Evolutionary conservation across 352 stramenopile genomes (phyloP).

Genomic region (Phytophthora cactorum): DNA sequence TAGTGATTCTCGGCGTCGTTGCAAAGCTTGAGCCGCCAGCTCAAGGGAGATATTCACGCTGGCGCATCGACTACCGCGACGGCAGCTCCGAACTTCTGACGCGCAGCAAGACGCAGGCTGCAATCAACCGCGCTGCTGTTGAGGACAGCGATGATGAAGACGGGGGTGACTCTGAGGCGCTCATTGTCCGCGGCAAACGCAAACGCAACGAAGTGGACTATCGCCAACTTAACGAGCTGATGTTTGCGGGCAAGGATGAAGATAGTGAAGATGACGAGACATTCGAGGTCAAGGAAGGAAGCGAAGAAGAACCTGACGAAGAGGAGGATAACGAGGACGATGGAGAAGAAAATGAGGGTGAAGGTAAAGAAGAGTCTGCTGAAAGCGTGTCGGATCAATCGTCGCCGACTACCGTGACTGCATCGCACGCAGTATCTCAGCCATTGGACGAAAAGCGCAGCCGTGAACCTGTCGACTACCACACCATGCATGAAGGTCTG

Average conservation of each 20-base stretch:
- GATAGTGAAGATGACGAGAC: slow-evolving; percentile 61
- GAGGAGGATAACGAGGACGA: slow-evolving; percentile 40
- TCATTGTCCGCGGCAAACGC: slow-evolving; percentile 78
- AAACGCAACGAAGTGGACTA: slow-evolving; percentile 86
- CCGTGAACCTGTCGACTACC: slow-evolving; percentile 55
- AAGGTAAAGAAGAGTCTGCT: slow-evolving; percentile 17
- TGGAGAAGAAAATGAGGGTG: slow-evolving; percentile 21
- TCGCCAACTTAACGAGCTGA: slow-evolving; percentile 73
- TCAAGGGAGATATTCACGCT: slow-evolving; percentile 44
- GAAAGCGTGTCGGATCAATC: slow-evolving; percentile 19
- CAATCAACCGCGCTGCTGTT: slow-evolving; percentile 40
- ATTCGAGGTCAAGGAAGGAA: slow-evolving; percentile 53
- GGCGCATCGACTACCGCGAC: slow-evolving; percentile 68
- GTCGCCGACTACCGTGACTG: slow-evolving; percentile 34
- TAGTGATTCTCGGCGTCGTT: slow-evolving; percentile 60
- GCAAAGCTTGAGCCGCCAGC: slow-evolving; percentile 39
- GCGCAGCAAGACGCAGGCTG: slow-evolving; percentile 33
- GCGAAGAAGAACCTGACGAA: slow-evolving; percentile 42
- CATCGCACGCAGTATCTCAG: slow-evolving; percentile 23
- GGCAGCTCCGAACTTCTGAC: slow-evolving; percentile 53
- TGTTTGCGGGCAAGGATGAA: slow-evolving; percentile 77
- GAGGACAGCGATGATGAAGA: slow-evolving; percentile 17
- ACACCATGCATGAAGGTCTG: slow-evolving; percentile 70
- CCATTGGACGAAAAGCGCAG: slow-evolving; percentile 20
- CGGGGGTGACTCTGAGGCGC: slow-evolving; percentile 26